Conservation (phyloP, 116 monocot genomes). For the Zostera marina region DNA sequence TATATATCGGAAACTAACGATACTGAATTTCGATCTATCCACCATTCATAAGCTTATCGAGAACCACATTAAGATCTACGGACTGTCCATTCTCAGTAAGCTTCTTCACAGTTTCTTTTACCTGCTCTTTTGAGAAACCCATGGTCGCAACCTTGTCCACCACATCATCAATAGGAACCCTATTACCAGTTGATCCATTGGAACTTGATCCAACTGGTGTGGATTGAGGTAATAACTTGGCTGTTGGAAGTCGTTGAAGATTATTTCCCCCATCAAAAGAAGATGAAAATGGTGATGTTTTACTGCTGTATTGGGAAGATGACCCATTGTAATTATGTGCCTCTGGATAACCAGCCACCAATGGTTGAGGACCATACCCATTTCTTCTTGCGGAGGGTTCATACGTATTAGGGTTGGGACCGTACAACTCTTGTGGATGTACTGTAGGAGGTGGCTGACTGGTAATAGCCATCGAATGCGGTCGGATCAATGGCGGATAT, state of each 20-base stretch:
- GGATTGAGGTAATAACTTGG: constrained; percentile 65
- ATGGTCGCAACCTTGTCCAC: constrained; percentile 82
- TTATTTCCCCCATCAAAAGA: constrained; percentile 23
- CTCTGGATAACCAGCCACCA: constrained; percentile 26
- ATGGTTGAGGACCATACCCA: constrained; percentile 30
- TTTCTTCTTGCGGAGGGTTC: constrained; percentile 29
- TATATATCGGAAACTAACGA: neutral
- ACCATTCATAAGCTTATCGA: constrained; percentile 60
- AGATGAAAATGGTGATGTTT: constrained; percentile 29
- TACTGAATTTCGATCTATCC: neutral
- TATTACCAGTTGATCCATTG: constrained; percentile 21
- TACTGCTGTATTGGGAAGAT: constrained; percentile 47
- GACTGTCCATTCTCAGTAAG: constrained; percentile 90
- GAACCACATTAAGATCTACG: constrained; percentile 89
- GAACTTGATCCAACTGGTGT: constrained; percentile 9
- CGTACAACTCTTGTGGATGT: constrained; percentile 32
- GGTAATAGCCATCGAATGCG: constrained; percentile 18
- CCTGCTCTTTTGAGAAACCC: constrained; percentile 93
- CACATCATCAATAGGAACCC: constrained; percentile 70
- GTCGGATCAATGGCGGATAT: constrained; percentile 33
- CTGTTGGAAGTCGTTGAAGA: constrained; percentile 52
- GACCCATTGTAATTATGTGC: constrained; percentile 36
- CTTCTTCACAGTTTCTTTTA: constrained; percentile 69
- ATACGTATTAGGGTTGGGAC: constrained; percentile 18
- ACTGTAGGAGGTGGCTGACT: constrained; percentile 20